Percentiles rank a stretch among this genome's conserved stretches.
phyloP scores from a whole-genome alignment of 2,329 filamentous ascomycete species.

The Daldinia sp. region DNA sequence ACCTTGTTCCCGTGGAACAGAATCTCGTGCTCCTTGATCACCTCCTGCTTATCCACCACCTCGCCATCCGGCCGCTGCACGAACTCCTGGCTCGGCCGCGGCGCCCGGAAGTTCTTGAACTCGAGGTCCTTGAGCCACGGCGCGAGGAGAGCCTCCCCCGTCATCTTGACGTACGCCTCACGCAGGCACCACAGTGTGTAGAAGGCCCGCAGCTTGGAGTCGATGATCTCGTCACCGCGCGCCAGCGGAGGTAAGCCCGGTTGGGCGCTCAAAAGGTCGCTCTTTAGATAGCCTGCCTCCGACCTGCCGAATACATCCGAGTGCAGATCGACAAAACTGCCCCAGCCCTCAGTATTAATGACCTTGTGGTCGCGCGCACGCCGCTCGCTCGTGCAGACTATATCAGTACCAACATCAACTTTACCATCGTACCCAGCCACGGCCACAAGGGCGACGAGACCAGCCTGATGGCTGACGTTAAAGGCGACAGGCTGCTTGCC shows the following conservation, averaged over 20 bases:
- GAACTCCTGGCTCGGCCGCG: conserved; percentile 52
- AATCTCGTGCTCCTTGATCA: conserved; percentile 55
- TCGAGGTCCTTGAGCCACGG: conserved; percentile 78
- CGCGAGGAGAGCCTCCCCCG: conserved; percentile 80
- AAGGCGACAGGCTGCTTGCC: conserved; percentile 67
- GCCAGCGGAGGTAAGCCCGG: conserved; percentile 41
- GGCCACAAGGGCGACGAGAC: conserved; percentile 76
- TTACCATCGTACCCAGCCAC: conserved; percentile 53
- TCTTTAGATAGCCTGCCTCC: conserved; percentile 73
- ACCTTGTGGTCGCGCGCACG: conserved; percentile 70
- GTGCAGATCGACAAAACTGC: conserved; percentile 77
- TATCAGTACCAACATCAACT: conserved; percentile 74
- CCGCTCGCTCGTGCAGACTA: conserved; percentile 81
- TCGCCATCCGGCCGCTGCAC: conserved; percentile 50
- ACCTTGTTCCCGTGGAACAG: conserved; percentile 55
- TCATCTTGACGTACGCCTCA: conserved; percentile 86
- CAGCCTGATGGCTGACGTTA: conserved; percentile 84
- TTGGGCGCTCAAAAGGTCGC: conserved; percentile 49
- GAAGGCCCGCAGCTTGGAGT: conserved; percentile 75
- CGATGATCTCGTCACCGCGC: conserved; percentile 59
- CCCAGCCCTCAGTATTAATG: conserved; percentile 69
- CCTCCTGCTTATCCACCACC: conserved; percentile 52
- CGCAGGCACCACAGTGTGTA: conserved; percentile 84
- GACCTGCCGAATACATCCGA: conserved; percentile 74
- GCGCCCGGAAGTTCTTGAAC: conserved; percentile 73